Evolutionary conservation across 306 rosid species (phyloP), one percentile per base, ranked within the genome.

Genomic region (Citrullus amarus): DNA sequence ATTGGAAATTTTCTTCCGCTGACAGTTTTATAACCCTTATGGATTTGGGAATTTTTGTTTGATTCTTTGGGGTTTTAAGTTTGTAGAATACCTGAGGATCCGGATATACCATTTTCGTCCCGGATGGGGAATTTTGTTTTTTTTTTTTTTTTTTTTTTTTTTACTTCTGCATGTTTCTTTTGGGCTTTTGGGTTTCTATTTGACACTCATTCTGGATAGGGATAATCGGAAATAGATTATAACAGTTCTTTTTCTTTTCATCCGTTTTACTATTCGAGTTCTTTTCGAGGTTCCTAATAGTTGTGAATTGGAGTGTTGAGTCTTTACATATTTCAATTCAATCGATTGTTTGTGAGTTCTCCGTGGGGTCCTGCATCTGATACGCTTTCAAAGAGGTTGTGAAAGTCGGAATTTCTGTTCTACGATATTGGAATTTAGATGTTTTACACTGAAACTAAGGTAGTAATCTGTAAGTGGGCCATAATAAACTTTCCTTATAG

Each of bases 261-360:
- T 25, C 76, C 22, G 22, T 25, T 28, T 71, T 25, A 30, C 6
- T 41, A 39, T 68, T 16, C 75, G 17, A 70, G 38, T 70, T 44
- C 9, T 70, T 70, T 25, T 46, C 28, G 56, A 46, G 55, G 38
- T 22, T 73, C 7, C 77, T 73, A 48, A 9, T 50, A 2, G 16
- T 50, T 50, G 36, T 53, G 61, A 51, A 73, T 32, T 30, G 9
- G 7, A 46, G 38, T 22, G 13, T 25, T 22, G 51, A 46, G 28
- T 51, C 44, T 73, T 28, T 48, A 28, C 41, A 8, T 72, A 25
- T 50, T 51, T 48, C 77, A 30, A 51, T 50, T 73, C 46, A 28
- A 50, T 50, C 61, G 30, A 70, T 70, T 70, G 76, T 70, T 44
- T 22, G 57, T 46, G 76, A 53, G 74, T 67, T 41, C 53, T 67